phyloP scores from a whole-genome alignment of 371 early-diverging fungal species.

The Mucor piriformis region DNA sequence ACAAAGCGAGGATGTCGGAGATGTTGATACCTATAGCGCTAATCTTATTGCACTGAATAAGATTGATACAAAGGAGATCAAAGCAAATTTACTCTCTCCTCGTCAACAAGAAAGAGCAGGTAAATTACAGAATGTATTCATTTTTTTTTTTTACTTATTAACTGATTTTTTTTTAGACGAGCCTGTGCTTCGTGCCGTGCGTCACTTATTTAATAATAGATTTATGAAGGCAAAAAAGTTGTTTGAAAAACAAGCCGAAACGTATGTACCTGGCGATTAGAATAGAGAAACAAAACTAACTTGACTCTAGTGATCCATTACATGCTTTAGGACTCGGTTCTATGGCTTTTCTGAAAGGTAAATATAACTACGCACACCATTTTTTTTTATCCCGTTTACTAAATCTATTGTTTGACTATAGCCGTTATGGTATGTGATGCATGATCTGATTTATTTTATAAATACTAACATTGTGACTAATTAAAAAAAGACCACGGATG shows the following conservation, averaged over 20 bases:
- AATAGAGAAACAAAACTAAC: not conserved
- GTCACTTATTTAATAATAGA: slow-evolving; percentile 61
- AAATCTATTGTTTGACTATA: slow-evolving; percentile 8
- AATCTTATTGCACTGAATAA: slow-evolving; percentile 34
- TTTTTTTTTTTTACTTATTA: slow-evolving; percentile 1
- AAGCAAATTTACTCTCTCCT: slow-evolving; percentile 51
- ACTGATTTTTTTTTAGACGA: slow-evolving; percentile 18
- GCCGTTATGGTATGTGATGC: slow-evolving; percentile 36
- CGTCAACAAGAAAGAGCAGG: slow-evolving; percentile 56
- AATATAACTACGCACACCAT: not conserved
- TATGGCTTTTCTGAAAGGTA: slow-evolving; percentile 59
- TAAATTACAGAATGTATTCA: slow-evolving; percentile 13
- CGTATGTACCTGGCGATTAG: not conserved
- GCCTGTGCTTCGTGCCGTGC: slow-evolving; percentile 55
- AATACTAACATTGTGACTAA: not conserved
- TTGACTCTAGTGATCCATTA: slow-evolving; percentile 42
- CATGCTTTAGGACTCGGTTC: slow-evolving; percentile 53
- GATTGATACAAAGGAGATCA: slow-evolving; percentile 39
- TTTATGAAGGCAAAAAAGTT: slow-evolving; percentile 57
- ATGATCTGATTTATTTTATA: slow-evolving; percentile 9
- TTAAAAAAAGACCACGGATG: slow-evolving; percentile 55
- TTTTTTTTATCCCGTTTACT: not conserved
- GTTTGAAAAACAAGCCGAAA: slow-evolving; percentile 40
- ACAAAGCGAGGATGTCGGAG: slow-evolving; percentile 22
- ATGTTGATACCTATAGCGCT: slow-evolving; percentile 27